Conservation (phyloP, 768 basidiomycete genomes). For the Leccinum subgranulosum region DNA sequence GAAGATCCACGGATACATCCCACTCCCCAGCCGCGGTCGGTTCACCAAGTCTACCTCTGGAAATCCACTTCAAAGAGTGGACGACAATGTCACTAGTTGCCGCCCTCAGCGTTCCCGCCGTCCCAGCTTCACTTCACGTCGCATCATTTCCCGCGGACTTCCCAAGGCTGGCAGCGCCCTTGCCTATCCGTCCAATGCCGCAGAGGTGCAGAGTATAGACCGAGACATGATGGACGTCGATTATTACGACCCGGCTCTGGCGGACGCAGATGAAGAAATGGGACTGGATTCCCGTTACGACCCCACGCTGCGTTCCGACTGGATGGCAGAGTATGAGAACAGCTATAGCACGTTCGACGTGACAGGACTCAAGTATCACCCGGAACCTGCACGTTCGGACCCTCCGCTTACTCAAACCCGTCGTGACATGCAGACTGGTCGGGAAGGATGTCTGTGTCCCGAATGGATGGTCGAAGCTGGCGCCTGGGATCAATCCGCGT, state of each 20-base stretch:
- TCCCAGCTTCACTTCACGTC: background rate
- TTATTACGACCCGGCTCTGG: background rate
- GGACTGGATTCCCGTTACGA: slow-evolving; percentile 7
- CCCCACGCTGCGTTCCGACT: background rate
- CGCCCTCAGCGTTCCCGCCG: background rate
- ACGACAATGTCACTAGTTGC: background rate
- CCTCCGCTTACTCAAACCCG: background rate
- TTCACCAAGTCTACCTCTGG: background rate
- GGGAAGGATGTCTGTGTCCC: slow-evolving; percentile 19
- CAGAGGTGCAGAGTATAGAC: background rate
- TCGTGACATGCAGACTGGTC: background rate
- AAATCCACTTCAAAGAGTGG: background rate
- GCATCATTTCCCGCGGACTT: background rate
- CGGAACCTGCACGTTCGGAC: background rate
- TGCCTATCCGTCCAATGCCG: background rate
- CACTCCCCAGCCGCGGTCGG: slow-evolving; percentile 7
- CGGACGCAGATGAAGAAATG: slow-evolving; percentile 4
- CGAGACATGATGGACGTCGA: background rate
- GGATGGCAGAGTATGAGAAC: slow-evolving; percentile 16
- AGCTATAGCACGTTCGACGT: slow-evolving; percentile 1
- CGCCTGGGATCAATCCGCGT: slow-evolving; percentile 7
- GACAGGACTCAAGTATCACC: background rate
- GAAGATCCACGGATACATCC: slow-evolving; percentile 18
- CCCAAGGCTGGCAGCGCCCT: background rate
- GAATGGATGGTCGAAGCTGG: slow-evolving; percentile 22